Evolutionary conservation across 78 protist genomes (phyloP), one percentile per base, ranked within the genome.

Genomic region (Dictyostelium firmibasis): DNA sequence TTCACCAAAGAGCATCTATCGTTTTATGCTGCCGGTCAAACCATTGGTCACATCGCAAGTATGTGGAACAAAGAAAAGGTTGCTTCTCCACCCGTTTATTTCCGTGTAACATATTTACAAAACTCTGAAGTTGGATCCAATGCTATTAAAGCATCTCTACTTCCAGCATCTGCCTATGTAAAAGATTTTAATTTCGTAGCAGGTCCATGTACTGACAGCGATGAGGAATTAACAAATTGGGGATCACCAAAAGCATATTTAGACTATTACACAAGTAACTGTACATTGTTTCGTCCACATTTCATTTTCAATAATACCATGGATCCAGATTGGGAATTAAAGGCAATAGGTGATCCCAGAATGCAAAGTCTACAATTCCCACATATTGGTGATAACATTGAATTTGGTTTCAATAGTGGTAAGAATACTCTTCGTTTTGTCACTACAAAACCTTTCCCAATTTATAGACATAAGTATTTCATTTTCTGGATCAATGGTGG

Each of bases 401-500:
- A 31, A 72, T 72, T 27, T 72, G 79, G 44, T 14, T 72, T 72
- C 25, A 72, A 72, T 35, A 18, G 35, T 72, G 79, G 44, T 16
- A 72, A 33, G 35, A 72, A 29, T 16, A 29, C 38, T 0, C 38
- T 72, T 72, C 79, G 79, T 72, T 72, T 72, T 44, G 27, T 33
- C 18, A 18, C 83, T 1, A 41, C 33, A 1, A 77, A 77, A n/a
- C 60, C 50, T 7, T 35, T 79, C 43, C 85, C 62, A 29, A 29
- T 79, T 7, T 8, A 38, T 25, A 23, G 69, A 16, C 85, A 79
- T 47, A 41, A 47, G 10, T 79, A 79, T 29, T 20, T 79, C 3
- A 29, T 29, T 38, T 79, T 79, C 29, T 79, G 85, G 85, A 27
- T 79, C 4, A 79, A 79, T 47, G 85, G 85, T 6, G 85, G 85